Evolutionary conservation across 306 rosid species (phyloP).

Genomic region (Alnus rubra): DNA sequence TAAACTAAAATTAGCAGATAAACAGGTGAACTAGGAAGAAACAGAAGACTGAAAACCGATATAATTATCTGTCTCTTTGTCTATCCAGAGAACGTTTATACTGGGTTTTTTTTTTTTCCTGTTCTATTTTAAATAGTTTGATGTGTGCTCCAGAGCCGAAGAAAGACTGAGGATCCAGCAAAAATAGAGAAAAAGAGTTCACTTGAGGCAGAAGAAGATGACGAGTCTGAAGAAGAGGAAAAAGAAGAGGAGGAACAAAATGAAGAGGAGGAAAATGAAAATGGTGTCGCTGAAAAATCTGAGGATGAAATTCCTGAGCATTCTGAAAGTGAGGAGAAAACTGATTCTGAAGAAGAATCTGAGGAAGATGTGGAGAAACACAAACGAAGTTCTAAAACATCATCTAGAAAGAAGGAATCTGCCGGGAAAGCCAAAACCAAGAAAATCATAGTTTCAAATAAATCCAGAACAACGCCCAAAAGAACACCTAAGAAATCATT

Average conservation of each 20-base stretch:
- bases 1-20: neutral
- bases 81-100: neutral
- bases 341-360: conserved; percentile 74
- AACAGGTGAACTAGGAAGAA: neutral
- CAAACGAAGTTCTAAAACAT: conserved; percentile 43
- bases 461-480: conserved; percentile 54
- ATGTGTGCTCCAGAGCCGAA: conserved; percentile 50
- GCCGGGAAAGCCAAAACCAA: conserved; percentile 52
- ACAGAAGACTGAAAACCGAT: neutral
- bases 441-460: conserved; percentile 43
- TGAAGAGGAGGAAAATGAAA: conserved; percentile 62
- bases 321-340: conserved; percentile 68
- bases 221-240: conserved; percentile 54
- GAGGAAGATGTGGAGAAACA: conserved; percentile 46
- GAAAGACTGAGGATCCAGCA: conserved; percentile 58
- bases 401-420: conserved; percentile 67
- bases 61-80: neutral
- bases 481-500: conserved; percentile 54
- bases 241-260: conserved; percentile 57
- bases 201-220: conserved; percentile 60
- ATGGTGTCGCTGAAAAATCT: conserved; percentile 66
- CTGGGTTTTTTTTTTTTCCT: neutral
- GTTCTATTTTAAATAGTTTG: conserved; percentile 13
- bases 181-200: conserved; percentile 49
- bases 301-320: conserved; percentile 69